Percentiles rank a stretch among this genome's conserved stretches.
phyloP scores from a whole-genome alignment of 2,329 filamentous ascomycete genomes.

The Penicillium sp. region DNA sequence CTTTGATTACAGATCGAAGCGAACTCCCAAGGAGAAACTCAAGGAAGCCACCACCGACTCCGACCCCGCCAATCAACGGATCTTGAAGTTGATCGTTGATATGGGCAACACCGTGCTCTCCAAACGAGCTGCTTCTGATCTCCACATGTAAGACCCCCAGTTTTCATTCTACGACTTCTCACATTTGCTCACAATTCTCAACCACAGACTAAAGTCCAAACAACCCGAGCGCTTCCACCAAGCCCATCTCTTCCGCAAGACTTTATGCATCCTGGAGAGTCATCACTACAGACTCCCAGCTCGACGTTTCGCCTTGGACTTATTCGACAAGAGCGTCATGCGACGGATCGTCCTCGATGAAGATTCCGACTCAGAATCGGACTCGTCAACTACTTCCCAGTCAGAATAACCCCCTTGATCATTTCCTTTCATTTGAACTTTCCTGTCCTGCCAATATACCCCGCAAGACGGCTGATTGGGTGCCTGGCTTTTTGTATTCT shows the following conservation, averaged over 20 bases:
- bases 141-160: constrained; percentile 56
- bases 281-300: constrained; percentile 87
- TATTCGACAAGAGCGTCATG: constrained; percentile 90
- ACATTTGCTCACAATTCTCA: constrained; percentile 15
- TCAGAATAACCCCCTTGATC: constrained; percentile 1
- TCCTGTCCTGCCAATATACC: constrained; percentile 10
- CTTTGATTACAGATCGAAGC: constrained; percentile 46
- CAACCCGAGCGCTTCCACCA: constrained; percentile 74
- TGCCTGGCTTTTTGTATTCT: constrained; percentile 5
- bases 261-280: constrained; percentile 79
- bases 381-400: constrained; percentile 26
- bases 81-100: constrained; percentile 81
- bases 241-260: constrained; percentile 76
- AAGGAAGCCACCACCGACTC: constrained; percentile 61
- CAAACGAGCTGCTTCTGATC: constrained; percentile 79
- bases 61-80: constrained; percentile 67
- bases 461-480: constrained; percentile 3
- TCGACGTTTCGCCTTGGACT: constrained; percentile 84
- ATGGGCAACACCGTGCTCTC: constrained; percentile 91
- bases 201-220: constrained; percentile 68
- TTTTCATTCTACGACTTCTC: neutral
- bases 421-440: constrained; percentile 1
- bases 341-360: constrained; percentile 79
- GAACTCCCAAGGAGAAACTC: constrained; percentile 44
- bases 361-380: constrained; percentile 47